Conservation (phyloP, 106 monocot species). For the Amphibolis antarctica region DNA sequence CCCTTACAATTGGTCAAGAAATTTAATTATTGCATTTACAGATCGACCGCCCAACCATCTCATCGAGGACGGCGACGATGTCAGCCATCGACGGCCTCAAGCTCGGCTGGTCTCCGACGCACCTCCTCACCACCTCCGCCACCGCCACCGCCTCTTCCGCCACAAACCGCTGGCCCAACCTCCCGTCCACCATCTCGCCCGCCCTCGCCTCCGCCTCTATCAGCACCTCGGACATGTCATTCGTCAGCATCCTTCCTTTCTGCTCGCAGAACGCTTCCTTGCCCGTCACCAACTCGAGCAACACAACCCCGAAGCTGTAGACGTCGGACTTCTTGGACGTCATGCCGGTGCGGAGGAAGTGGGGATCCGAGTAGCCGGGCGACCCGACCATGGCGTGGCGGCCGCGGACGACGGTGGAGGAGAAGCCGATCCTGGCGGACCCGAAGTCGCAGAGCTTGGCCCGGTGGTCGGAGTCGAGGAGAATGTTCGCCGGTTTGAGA, state of each 20-base stretch:
- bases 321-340: constrained; percentile 55
- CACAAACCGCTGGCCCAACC: constrained; percentile 27
- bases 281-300: constrained; percentile 32
- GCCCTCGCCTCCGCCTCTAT: not conserved
- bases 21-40: no score
- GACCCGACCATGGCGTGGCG: constrained; percentile 18
- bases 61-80: no score
- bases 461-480: constrained; percentile 29
- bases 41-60: no score
- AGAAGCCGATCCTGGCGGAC: constrained; percentile 44
- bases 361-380: constrained; percentile 21
- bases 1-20: no score
- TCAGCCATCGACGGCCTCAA: constrained; percentile 72
- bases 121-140: constrained; percentile 35
- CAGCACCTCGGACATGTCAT: not conserved
- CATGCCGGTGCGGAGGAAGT: constrained; percentile 12
- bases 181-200: constrained; percentile 23
- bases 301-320: constrained; percentile 59
- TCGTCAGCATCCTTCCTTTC: not conserved
- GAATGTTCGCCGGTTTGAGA: constrained; percentile 49
- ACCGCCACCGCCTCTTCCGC: constrained; percentile 34
- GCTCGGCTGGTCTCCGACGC: constrained; percentile 51
- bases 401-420: constrained; percentile 17
- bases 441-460: constrained; percentile 61
- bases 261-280: constrained; percentile 1